Percentiles rank a stretch among this genome's conserved stretches.
phyloP scores from a whole-genome alignment of 495 filamentous ascomycete species.

The Neurospora africana region DNA sequence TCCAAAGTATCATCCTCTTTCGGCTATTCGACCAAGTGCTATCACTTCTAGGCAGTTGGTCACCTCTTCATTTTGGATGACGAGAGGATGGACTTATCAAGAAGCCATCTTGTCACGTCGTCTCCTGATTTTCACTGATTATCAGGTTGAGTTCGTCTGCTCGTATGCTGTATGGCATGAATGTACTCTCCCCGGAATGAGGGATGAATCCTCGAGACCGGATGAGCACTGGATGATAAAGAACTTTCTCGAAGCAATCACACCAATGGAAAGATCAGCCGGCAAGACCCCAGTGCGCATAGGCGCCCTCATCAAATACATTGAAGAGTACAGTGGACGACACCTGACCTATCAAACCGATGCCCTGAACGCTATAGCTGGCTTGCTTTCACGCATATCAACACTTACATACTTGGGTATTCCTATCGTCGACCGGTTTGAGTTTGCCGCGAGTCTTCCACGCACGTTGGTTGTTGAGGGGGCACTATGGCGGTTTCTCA shows the following conservation, averaged over 20 bases:
- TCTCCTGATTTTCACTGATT: slow-evolving; percentile 18
- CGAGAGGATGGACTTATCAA: slow-evolving; percentile 30
- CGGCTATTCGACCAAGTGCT: background rate
- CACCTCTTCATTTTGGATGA: slow-evolving; percentile 18
- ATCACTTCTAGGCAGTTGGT: background rate
- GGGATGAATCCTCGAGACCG: too few relatives aligned
- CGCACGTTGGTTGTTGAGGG: too few relatives aligned
- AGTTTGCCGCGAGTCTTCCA: too few relatives aligned
- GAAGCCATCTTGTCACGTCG: slow-evolving; percentile 26
- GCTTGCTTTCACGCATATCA: background rate
- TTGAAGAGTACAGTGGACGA: background rate
- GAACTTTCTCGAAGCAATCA: too few relatives aligned
- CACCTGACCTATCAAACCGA: background rate
- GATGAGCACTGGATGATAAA: too few relatives aligned
- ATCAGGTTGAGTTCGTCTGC: slow-evolving; percentile 22
- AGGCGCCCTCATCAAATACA: background rate
- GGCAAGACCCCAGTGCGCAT: too few relatives aligned
- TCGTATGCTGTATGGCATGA: slow-evolving; percentile 2
- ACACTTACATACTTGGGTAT: background rate
- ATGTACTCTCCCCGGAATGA: background rate
- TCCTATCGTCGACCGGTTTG: too few relatives aligned
- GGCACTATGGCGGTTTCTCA: too few relatives aligned
- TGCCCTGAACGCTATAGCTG: background rate
- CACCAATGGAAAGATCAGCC: too few relatives aligned
- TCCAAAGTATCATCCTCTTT: background rate